Evolutionary conservation across 768 basidiomycete genomes (phyloP), one percentile per base, ranked within the genome.

Genomic region (Glaciozyma martinii): DNA sequence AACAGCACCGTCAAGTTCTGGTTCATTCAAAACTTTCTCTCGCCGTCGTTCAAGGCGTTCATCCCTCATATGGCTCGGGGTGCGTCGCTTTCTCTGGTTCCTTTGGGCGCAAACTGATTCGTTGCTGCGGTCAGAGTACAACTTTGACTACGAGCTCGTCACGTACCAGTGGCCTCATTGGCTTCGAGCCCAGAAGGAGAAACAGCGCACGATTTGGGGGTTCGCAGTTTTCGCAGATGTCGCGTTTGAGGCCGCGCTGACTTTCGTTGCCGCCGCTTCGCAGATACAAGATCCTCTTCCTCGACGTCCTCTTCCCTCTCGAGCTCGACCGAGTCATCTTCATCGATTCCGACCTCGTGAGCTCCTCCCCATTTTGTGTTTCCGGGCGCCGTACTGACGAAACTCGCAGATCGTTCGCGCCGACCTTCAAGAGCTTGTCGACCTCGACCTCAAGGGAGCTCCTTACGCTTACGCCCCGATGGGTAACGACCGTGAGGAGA

Each of bases 131-230:
- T 88, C 95, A 71, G 88, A 87, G 68, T 98, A 98, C 73, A 83
- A 84, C 47, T 99, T 98, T 82, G 84, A 93, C 75, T 99, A 95
- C 74, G 94, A 98, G 74, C 82, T 99, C 19, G 89, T 99, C 61
- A 99, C 95, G 0, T 99, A 98, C 80, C 95, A 95, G 74, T 99
- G 94, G 94, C 95, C 95, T 0, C 89, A 88, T 2, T 99, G 94
- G 94, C 81, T 99, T 6, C 87, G 91, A n/a, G 84, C 84, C 19
- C 95, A 98, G 75, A 91, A 86, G 64, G 95, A 99, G 79, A 99
- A 99, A 76, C 95, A 99, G 76, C 83, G 95, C 15, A 87, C 94
- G 62, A 99, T 99, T 71, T 98, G 95, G 95, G 94, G 90, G 76
- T 78, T 37, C 64, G 75, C 68, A 33, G 3, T 13, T 18, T 21